phyloP scores from a whole-genome alignment of 2,329 filamentous ascomycete species.

The Hypoxylon sp. region DNA sequence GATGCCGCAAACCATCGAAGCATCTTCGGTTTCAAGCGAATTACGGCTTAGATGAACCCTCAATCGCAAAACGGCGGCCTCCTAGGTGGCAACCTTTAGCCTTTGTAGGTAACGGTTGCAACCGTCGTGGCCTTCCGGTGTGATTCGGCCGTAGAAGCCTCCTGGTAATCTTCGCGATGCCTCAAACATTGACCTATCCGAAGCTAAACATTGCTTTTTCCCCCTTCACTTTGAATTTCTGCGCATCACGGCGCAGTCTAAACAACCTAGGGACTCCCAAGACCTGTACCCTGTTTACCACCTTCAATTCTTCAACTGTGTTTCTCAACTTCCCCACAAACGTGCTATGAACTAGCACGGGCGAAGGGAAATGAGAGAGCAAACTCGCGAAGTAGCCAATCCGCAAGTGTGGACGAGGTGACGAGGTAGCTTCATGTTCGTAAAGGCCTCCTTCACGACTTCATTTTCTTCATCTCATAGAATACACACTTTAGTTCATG shows the following conservation, averaged over 20 bases:
- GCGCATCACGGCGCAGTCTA: conserved; percentile 28
- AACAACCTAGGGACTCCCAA: conserved; percentile 21
- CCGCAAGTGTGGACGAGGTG: conserved; percentile 16
- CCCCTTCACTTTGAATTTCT: conserved; percentile 22
- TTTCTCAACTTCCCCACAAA: conserved; percentile 42
- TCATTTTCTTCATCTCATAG: conserved; percentile 26
- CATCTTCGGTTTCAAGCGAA: conserved; percentile 41
- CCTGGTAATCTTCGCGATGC: conserved; percentile 18
- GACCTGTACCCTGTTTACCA: conserved; percentile 20
- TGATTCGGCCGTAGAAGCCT: conserved; percentile 22
- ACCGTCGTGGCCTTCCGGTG: conserved; percentile 19
- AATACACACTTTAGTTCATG: conserved; percentile 18
- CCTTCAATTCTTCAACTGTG: conserved; percentile 30
- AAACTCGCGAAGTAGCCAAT: conserved; percentile 21
- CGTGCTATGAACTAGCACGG: conserved; percentile 14
- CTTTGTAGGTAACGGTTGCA: conserved; percentile 18
- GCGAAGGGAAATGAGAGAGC: conserved; percentile 29
- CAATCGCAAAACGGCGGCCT: conserved; percentile 30
- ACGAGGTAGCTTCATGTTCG: conserved; percentile 14
- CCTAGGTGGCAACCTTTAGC: conserved; percentile 20
- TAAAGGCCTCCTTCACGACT: conserved; percentile 6
- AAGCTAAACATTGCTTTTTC: conserved; percentile 23
- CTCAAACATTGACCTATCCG: conserved; percentile 33
- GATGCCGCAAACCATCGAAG: conserved; percentile 29
- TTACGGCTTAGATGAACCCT: conserved; percentile 22